Evolutionary conservation across 495 filamentous ascomycete species (phyloP), one percentile per base, ranked within the genome.

Genomic region (Penicillium crystallinum): DNA sequence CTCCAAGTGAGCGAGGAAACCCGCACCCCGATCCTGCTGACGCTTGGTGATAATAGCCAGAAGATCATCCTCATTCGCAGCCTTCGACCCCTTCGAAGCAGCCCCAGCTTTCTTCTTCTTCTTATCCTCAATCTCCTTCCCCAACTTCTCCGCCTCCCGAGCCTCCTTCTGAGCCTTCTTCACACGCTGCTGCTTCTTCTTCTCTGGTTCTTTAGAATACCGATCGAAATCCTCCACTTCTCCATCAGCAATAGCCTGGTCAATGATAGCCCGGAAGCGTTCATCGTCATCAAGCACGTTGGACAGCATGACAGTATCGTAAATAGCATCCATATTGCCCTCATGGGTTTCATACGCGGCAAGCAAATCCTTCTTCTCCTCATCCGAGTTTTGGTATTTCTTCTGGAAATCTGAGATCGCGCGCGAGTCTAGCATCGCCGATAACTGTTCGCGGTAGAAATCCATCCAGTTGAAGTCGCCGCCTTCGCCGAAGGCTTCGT

Each of bases 381-480:
- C 90, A 1, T 88, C 88, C 4, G 87, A 90, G n/a, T 80, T 79
- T 72, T 96, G 89, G 71, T 96, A 98, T 53, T 83, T 69, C 29
- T 73, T 69, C 34, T 84, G 81, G 62, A 97, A 88, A 49, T 81
- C 78, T 48, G 83, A 78, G 50, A 98, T 86, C 1, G 78, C 78
- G 18, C 86, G 82, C 11, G 69, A 67, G 11, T 81, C 88, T 34
- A 97, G 75, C 29, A 86, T 75, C 34, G 89, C 84, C 12, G 76
- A 77, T 65, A 84, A 93, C 51, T 96, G 90, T 53, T 82, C 82
- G 19, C 83, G 81, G 74, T 90, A 97, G 76, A 92, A 97, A 19
- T 86, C 82, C 44, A 77, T 71, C 93, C 93, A 98, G 74, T 89
- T 80, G 73, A 97, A 97, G 59, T 85, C 89, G 38, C 81, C 87